These are phyloP conservation scores for Microbotryomycetes sp. DNA, from an alignment of 1,284 basidiomycete genomes.

Conservation along the genomic window DNA sequence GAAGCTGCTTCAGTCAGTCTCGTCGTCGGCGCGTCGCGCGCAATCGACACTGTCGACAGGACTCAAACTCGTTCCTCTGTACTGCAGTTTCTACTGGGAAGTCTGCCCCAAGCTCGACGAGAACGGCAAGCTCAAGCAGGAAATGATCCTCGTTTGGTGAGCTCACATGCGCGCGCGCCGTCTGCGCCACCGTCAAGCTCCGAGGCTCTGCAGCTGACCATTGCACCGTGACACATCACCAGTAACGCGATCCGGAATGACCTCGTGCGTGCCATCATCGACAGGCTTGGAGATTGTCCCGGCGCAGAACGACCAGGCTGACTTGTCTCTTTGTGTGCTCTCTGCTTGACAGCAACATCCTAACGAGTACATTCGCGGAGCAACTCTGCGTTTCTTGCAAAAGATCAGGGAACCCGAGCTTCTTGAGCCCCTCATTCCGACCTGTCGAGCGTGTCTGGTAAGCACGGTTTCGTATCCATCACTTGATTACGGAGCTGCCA, in stretches of 20 bases:
- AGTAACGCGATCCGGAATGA: conserved; percentile 98
- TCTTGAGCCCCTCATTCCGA: conserved; percentile 91
- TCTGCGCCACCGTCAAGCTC: conserved; percentile 26
- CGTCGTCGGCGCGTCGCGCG: not conserved
- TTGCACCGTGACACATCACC: not conserved
- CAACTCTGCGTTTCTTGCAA: conserved; percentile 91
- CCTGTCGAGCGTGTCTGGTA: conserved; percentile 77
- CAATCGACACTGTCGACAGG: not conserved
- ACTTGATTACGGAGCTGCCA: not conserved
- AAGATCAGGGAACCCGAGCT: conserved; percentile 93
- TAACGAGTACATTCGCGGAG: conserved; percentile 98
- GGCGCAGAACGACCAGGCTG: not conserved
- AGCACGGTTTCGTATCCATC: not conserved
- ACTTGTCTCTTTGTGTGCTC: not conserved
- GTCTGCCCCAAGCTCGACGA: conserved; percentile 98
- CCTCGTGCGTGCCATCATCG: conserved; percentile 54
- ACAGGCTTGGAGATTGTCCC: not conserved
- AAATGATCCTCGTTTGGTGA: conserved; percentile 98
- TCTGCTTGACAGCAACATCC: conserved; percentile 75
- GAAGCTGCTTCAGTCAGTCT: conserved; percentile 67
- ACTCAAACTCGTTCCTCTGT: not conserved
- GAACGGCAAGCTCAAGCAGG: conserved; percentile 94
- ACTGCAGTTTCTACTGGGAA: conserved; percentile 94
- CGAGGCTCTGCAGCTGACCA: not conserved
- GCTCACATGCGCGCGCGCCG: no score